Evolutionary conservation across 169 alveolate genomes (phyloP), one percentile per base, ranked within the genome.

Genomic region (Cryptosporidium ubiquitum): DNA sequence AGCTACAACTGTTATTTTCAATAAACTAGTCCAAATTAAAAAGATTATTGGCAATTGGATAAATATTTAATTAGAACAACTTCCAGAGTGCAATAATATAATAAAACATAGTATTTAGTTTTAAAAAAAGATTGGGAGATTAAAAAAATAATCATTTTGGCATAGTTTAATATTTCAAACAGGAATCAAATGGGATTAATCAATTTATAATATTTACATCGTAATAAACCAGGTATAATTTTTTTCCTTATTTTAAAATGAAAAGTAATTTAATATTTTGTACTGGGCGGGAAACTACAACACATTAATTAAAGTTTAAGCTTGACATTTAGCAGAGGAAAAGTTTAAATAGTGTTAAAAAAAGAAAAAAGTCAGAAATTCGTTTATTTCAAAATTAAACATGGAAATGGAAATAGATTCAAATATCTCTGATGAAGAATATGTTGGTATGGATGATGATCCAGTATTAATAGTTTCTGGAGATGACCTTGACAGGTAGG

Each of bases 341-440:
- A 37, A 26, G 5, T 31, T n/a, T 29, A 31, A 64, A 20, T 20
- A 26, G 37, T 23, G 3, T 55, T 55, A 23, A 1, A 26, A 14
- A 35, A 55, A 26, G 18, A 42, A 42, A 42, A 55, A 55, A 12
- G 35, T 26, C 35, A 20, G 35, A 26, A 55, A 55, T 55, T 55
- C 16, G 66, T 55, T 55, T 20, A 20, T 26, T 23, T 23, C 7
- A 26, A 0, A 16, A 23, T 6, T 26, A 20, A 52, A 64, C 3
- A 64, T 64, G 49, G 71, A 33, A 18, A 73, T 73, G 85, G 85
- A 73, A n/a, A 55, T 73, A 73, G 85, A 73, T 40, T 73, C 85
- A 3, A 52, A 73, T 20, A 55, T 55, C 29, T 73, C 85, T 0
- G 51, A 37, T 73, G 85, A 73, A 37, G 85, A 73, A 20, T 55